These are phyloP conservation scores for Naumovozyma dairenensis DNA, from an alignment of 805 yeast genomes.

Conservation along the genomic window DNA sequence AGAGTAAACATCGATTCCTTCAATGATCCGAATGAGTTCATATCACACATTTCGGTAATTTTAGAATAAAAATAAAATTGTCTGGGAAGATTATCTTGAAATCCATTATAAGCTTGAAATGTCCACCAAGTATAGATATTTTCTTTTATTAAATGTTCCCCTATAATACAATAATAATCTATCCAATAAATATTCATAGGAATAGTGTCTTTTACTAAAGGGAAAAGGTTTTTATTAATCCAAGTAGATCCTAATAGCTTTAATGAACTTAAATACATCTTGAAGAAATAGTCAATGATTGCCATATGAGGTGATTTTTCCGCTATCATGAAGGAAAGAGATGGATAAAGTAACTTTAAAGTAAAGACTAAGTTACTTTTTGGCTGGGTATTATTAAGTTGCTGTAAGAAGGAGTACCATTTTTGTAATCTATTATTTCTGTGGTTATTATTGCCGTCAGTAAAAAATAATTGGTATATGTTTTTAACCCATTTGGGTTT, in stretches of 20 bases:
- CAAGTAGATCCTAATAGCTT: constrained; percentile 10
- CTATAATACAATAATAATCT: constrained; percentile 19
- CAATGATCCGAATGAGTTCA: constrained; percentile 13
- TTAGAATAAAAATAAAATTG: constrained; percentile 13
- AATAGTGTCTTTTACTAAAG: constrained; percentile 10
- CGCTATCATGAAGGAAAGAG: too few relatives aligned
- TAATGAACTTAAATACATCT: constrained; percentile 9
- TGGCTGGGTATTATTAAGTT: too few relatives aligned
- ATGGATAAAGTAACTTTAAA: too few relatives aligned
- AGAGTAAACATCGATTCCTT: constrained; percentile 14
- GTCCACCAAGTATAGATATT: constrained; percentile 26
- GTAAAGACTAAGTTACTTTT: too few relatives aligned
- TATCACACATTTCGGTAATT: constrained; percentile 16
- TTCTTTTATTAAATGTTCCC: constrained; percentile 14
- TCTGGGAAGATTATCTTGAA: constrained; percentile 8
- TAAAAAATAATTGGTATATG: constrained; percentile 5
- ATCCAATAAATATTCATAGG: constrained; percentile 12
- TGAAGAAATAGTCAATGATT: constrained; percentile 3
- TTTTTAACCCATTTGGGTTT: constrained; percentile 8
- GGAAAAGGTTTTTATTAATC: constrained; percentile 19
- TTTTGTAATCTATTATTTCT: too few relatives aligned
- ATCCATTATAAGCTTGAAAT: constrained; percentile 18
- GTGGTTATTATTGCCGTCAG: constrained; percentile 1
- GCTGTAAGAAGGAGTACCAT: too few relatives aligned
- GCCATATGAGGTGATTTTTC: too few relatives aligned